Evolutionary conservation across 1,284 basidiomycete species (phyloP).

Genomic region (Quambalaria eucalypti): DNA sequence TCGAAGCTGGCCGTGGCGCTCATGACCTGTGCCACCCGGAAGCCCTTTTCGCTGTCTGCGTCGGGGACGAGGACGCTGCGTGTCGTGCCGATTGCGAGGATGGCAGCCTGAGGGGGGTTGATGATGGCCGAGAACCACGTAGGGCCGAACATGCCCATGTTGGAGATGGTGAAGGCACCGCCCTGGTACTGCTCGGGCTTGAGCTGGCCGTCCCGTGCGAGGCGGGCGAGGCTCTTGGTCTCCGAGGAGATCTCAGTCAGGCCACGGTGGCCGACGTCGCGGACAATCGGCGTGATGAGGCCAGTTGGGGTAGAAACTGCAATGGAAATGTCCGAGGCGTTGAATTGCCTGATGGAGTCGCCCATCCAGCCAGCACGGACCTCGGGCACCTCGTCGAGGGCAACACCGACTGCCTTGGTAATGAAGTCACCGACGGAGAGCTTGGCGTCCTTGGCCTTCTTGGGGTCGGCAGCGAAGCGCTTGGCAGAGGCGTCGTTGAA

Average conservation of each 20-base stretch:
- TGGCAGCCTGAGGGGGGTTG: slow-evolving; percentile 96
- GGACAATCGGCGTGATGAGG: slow-evolving; percentile 94
- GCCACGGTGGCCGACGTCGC: slow-evolving; percentile 83
- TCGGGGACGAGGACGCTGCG: slow-evolving; percentile 74
- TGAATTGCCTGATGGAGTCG: slow-evolving; percentile 87
- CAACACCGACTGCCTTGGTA: slow-evolving; percentile 85
- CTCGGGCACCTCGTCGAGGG: slow-evolving; percentile 88
- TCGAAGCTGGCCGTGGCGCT: slow-evolving; percentile 92
- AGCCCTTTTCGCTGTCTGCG: slow-evolving; percentile 70
- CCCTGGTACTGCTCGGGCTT: slow-evolving; percentile 93
- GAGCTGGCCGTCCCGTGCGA: slow-evolving; percentile 92
- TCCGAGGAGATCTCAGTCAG: slow-evolving; percentile 83
- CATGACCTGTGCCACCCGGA: slow-evolving; percentile 65
- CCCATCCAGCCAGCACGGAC: slow-evolving; percentile 97
- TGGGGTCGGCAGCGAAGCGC: slow-evolving; percentile 46
- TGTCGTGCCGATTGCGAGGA: slow-evolving; percentile 88
- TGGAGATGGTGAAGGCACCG: slow-evolving; percentile 97
- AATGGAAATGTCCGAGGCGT: slow-evolving; percentile 91
- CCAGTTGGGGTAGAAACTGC: slow-evolving; percentile 94
- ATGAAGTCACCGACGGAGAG: slow-evolving; percentile 98
- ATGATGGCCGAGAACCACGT: slow-evolving; percentile 97
- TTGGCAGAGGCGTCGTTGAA: slow-evolving; percentile 64
- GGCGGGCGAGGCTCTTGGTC: slow-evolving; percentile 83
- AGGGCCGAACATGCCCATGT: slow-evolving; percentile 90
- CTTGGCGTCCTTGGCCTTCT: slow-evolving; percentile 70